Conservation (phyloP, 1,284 basidiomycete genomes). For the Leccinum subspadiceum region DNA sequence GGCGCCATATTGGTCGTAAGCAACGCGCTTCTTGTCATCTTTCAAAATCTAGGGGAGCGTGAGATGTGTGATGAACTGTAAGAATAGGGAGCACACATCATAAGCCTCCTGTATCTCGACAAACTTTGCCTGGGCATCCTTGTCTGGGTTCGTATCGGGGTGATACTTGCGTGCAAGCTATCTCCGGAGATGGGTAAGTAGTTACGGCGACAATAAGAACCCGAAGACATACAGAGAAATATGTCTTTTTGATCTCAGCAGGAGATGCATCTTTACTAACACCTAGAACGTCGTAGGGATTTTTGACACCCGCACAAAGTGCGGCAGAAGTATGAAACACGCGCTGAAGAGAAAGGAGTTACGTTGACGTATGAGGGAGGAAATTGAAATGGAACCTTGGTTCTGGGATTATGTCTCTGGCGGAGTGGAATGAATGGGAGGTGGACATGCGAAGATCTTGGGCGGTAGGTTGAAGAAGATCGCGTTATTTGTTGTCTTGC, state of each 20-base stretch:
- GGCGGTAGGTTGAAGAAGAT: conserved; percentile 40
- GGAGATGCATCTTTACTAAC: conserved; percentile 81
- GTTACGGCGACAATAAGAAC: conserved; percentile 5
- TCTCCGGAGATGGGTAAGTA: conserved; percentile 12
- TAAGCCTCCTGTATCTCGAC: conserved; percentile 97
- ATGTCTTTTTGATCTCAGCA: conserved; percentile 95
- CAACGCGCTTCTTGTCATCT: conserved; percentile 89
- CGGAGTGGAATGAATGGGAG: conserved; percentile 6
- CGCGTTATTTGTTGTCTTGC: conserved; percentile 39
- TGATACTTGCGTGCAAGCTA: conserved; percentile 98
- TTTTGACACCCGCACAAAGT: conserved; percentile 61
- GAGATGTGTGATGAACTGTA: conserved; percentile 16
- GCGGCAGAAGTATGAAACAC: conserved; percentile 70
- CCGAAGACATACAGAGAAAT: conserved; percentile 75
- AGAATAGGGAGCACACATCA: conserved; percentile 63
- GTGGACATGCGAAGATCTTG: conserved; percentile 34
- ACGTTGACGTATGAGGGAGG: conserved; percentile 12
- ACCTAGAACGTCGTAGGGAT: conserved; percentile 91
- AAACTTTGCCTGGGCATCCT: conserved; percentile 89
- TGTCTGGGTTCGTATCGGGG: conserved; percentile 96
- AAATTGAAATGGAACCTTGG: conserved; percentile 26
- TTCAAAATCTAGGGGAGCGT: conserved; percentile 68
- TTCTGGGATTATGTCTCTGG: conserved; percentile 18
- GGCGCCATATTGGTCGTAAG: conserved; percentile 95
- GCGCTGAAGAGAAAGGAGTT: conserved; percentile 47